Base-by-base conservation (phyloP, 352 stramenopile species). In the Achlya hypogyna region DNA sequence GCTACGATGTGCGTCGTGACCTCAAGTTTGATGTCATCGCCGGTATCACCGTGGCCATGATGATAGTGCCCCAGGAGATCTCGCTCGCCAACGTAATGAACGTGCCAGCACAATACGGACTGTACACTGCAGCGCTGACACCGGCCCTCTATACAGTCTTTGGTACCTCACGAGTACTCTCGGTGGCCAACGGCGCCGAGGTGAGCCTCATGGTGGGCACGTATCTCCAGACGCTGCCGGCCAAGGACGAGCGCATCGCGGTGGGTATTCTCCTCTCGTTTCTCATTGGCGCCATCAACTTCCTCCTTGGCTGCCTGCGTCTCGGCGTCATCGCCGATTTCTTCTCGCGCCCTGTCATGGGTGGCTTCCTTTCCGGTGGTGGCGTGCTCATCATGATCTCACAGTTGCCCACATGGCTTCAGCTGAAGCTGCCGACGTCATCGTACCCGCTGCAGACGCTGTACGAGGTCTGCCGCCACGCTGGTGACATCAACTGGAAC, bases 341-440 rank as follows among this genome's bases (percentile, higher is more conserved):
- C 66, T 84, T 97, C 65, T 91, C 83, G 8, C 78, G 94, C 40
- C 86, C 91, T 6, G 89, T 97, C 60, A 84, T 97, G 71, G 89
- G 84, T 18, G 89, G 90, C 47, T 98, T 98, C 71, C 94, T 93
- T 45, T 92, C 83, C 20, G 89, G 77, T 27, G 88, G 86, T 1
- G 86, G 89, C 27, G 78, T 97, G 62, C 85, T 96, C 65, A 98
- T 98, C 78, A 93, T 89, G 56, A 76, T 93, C 34, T 95, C 84
- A 47, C 89, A 98, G 75, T 73, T 91, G 29, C 87, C 87, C 40
- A 89, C 92, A 62, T 85, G 88, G 71, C 81, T 97, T 62, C 87
- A 88, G 31, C 82, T 96, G 51, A 74, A 76, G 10, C 72, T 93
- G 22, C 59, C 72, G 16, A 78, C 68, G 29, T 75, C 69, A 29